These are phyloP conservation scores for Zalerion maritima DNA, from an alignment of 495 filamentous ascomycete genomes.

Conservation along the genomic window DNA sequence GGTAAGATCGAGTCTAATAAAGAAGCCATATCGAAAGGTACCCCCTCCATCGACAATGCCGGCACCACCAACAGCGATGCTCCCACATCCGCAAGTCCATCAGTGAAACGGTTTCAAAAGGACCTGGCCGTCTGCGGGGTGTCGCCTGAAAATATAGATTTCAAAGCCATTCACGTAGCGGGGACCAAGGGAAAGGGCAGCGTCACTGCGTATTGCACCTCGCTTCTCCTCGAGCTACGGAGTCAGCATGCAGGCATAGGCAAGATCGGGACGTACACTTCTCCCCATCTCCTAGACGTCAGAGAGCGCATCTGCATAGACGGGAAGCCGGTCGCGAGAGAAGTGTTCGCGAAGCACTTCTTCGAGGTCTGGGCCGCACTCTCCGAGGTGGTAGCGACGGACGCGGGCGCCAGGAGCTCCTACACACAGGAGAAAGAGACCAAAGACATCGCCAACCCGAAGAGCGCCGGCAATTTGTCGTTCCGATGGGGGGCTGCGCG, in stretches of 20 bases:
- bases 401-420: slow-evolving; percentile 26
- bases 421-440: too few relatives aligned
- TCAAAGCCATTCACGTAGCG: slow-evolving; percentile 47
- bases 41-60: too few relatives aligned
- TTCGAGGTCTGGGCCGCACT: slow-evolving; percentile 52
- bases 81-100: too few relatives aligned
- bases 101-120: too few relatives aligned
- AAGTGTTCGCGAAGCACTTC: slow-evolving; percentile 44
- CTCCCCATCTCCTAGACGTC: slow-evolving; percentile 45
- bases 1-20: too few relatives aligned
- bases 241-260: slow-evolving; percentile 4
- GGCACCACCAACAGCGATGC: too few relatives aligned
- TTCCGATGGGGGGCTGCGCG: not conserved
- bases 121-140: too few relatives aligned
- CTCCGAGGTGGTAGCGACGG: slow-evolving; percentile 20
- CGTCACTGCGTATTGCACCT: slow-evolving; percentile 30
- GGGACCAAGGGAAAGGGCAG: slow-evolving; percentile 52
- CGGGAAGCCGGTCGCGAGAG: slow-evolving; percentile 30
- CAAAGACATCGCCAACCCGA: slow-evolving; percentile 16
- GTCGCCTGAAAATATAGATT: too few relatives aligned
- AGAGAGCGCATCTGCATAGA: slow-evolving; percentile 54
- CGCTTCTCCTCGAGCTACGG: slow-evolving; percentile 25
- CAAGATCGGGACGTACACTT: slow-evolving; percentile 50
- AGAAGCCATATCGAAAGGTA: too few relatives aligned
- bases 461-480: too few relatives aligned